Percentiles rank a stretch among this genome's conserved stretches.
Conservation (phyloP, 2,329 filamentous ascomycete species). For the Diaporthe aspalathi region DNA sequence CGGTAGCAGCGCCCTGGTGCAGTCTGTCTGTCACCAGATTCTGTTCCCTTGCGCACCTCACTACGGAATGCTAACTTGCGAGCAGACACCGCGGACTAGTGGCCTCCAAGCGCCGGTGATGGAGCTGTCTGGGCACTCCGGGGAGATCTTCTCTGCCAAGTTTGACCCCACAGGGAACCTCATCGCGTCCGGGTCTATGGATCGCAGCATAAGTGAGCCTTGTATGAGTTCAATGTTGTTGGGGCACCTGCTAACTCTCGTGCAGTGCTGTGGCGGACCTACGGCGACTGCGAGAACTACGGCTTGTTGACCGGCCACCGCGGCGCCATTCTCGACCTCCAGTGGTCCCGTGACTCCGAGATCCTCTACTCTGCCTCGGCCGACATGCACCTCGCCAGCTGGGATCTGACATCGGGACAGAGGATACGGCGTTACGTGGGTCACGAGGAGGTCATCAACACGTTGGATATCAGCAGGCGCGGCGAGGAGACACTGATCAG, state of each 20-base stretch:
- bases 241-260: not conserved
- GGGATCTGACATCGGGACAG: constrained; percentile 92
- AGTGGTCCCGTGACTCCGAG: constrained; percentile 95
- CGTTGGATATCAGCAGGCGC: constrained; percentile 86
- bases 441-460: constrained; percentile 96
- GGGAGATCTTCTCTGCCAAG: constrained; percentile 89
- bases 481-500: constrained; percentile 92
- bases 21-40: constrained; percentile 56
- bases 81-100: constrained; percentile 81
- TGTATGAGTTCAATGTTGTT: not conserved
- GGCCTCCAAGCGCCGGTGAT: constrained; percentile 90
- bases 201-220: constrained; percentile 83
- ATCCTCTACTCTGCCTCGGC: constrained; percentile 93
- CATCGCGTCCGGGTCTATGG: constrained; percentile 96
- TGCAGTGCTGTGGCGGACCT: constrained; percentile 91
- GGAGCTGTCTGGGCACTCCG: constrained; percentile 85
- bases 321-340: constrained; percentile 89
- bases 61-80: constrained; percentile 40
- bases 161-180: constrained; percentile 90
- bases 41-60: constrained; percentile 37
- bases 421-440: constrained; percentile 92
- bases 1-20: constrained; percentile 59
- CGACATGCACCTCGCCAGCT: constrained; percentile 92
- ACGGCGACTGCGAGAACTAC: constrained; percentile 95
- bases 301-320: constrained; percentile 89